Conservation (phyloP, 495 filamentous ascomycete genomes). For the Aspergillus baeticus region DNA sequence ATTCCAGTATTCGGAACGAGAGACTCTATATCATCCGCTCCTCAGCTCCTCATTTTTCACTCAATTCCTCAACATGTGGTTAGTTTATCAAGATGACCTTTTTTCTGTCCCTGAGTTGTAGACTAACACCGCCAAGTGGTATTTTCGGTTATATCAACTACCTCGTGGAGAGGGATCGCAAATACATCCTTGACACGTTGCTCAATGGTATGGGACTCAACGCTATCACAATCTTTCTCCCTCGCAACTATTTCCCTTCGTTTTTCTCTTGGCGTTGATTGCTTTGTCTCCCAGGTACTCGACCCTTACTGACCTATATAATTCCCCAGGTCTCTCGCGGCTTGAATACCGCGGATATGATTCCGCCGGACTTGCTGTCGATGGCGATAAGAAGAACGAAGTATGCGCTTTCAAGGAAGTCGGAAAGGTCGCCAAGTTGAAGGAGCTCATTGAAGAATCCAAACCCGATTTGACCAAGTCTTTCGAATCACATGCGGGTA, state of each 20-base stretch:
- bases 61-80: slow-evolving; percentile 36
- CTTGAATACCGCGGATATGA: slow-evolving; percentile 98
- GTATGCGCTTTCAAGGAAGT: slow-evolving; percentile 98
- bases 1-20: background rate
- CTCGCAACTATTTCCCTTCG: background rate
- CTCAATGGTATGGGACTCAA: slow-evolving; percentile 88
- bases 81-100: slow-evolving; percentile 14
- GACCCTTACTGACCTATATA: background rate
- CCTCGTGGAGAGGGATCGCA: slow-evolving; percentile 90
- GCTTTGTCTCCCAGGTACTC: too few relatives aligned
- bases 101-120: background rate
- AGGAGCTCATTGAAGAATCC: slow-evolving; percentile 81
- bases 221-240: too few relatives aligned
- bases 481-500: slow-evolving; percentile 96
- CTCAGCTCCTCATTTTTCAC: background rate
- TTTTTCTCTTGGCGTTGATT: too few relatives aligned
- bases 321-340: slow-evolving; percentile 64
- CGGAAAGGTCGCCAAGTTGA: slow-evolving; percentile 95
- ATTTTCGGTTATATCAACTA: slow-evolving; percentile 98
- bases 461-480: slow-evolving; percentile 83
- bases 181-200: slow-evolving; percentile 89
- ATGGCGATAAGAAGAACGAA: slow-evolving; percentile 98
- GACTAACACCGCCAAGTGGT: slow-evolving; percentile 58
- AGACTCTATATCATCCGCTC: slow-evolving; percentile 1
- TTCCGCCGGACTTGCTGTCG: slow-evolving; percentile 91